Base-by-base conservation (phyloP, 345 rosid genomes). In the Eucalyptus microcorys region DNA sequence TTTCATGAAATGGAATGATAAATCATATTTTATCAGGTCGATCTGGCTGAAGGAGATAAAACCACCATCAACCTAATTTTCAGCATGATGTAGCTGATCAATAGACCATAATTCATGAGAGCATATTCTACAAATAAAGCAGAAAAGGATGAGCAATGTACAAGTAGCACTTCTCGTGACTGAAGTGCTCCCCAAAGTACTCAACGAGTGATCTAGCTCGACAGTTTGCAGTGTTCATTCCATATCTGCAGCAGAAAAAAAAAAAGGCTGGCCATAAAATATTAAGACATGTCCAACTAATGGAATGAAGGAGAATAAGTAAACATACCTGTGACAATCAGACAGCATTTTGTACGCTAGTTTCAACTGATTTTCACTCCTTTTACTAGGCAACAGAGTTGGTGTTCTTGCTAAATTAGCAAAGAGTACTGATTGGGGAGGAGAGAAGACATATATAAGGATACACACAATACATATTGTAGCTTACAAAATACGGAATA, bases 121-220 rank as follows among this genome's bases (percentile, higher is more conserved):
- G 37, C 14, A 27, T 24, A 89, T 24, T 52, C 34, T 68, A 22
- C 30, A 43, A 83, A 53, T 47, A 45, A 55, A 84, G 49, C 40
- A 43, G 48, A 57, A 85, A 81, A 45, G 76, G 59, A 42, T 66
- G 43, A 53, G 42, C 71, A 85, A 91, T 96, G 49, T 94, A 97
- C 99, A 90, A 43, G 88, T 91, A 95, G 93, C 99, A 97, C 90
- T 94, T 96, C 87, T 91, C 89, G 86, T 88, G 48, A 81, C 90
- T 87, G 81, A 97, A 95, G 89, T 95, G 94, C 91, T 97, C 97
- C 81, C 99, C 99, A 91, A 96, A 97, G 87, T 97, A 95, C 92
- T 94, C 95, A 50, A 96, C 98, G 3, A 96, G 95, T 88, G 27
- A 93, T 93, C 93, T 97, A 6, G 97, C 96, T 87, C 99, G 96